Evolutionary conservation across 23 red algal genomes (phyloP), one percentile per base, ranked within the genome.

Genomic region (Gracilaria vermiculophylla): DNA sequence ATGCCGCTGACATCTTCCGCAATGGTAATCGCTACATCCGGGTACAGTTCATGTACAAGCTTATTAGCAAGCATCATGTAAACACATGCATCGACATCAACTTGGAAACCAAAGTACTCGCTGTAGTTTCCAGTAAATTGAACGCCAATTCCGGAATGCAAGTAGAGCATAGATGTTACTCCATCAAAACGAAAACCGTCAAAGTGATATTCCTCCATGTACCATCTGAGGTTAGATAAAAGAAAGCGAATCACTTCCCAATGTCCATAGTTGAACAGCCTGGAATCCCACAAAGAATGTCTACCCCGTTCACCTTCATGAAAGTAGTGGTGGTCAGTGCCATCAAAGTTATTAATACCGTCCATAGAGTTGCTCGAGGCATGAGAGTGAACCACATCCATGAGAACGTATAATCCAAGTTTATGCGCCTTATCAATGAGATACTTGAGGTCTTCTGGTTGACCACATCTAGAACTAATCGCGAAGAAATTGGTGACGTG

Each of bases 401-500:
- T 95, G 28, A 99, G 58, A 2, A 99, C 97, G 50, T 87, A 82
- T 12, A 99, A 50, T 11, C 97, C 97, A 67, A 95, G 44, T 20
- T 65, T 66, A 42, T 99, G 97, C 19, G 97, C 97, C 56, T 86
- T 92, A 53, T 99, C 97, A 53, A 99, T 90, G 37, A 99, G 48
- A 28, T 80, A 81, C 87, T 99, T 99, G 55, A 99, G 87, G 34
- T 94, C 97, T 58, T 99, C 97, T 19, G 97, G 97, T 28, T 75
- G 66, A 24, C 97, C 97, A 28, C 55, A 91, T n/a, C 97, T 72
- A 49, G 75, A 83, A 32, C 57, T 85, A 56, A 92, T 82, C 28
- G 97, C 97, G 51, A 99, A 99, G 82, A 99, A 99, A 91, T 99
- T 99, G 42, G 97, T 99, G 31, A 99, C 97, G 78, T 99, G 97